Percentiles rank a stretch among this genome's conserved stretches.
These are phyloP conservation scores for Lepidium africanum DNA, from an alignment of 345 rosid species.

Conservation along the genomic window DNA sequence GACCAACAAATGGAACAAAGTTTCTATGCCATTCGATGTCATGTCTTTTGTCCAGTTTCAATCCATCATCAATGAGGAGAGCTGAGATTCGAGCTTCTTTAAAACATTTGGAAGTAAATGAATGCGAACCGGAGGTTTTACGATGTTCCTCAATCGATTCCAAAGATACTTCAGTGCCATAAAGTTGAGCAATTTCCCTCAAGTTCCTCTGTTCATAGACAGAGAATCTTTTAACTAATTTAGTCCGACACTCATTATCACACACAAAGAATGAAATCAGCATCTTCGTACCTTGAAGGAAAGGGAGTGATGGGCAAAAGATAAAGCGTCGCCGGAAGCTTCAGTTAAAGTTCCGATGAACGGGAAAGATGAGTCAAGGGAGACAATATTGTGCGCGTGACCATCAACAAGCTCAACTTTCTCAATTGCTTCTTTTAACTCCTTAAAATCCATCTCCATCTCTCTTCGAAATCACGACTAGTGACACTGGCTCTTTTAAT, in stretches of 20 bases:
- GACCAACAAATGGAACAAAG: slow-evolving; percentile 64
- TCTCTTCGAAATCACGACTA: not conserved
- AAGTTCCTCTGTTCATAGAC: slow-evolving; percentile 52
- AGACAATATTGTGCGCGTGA: slow-evolving; percentile 77
- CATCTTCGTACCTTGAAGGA: slow-evolving; percentile 58
- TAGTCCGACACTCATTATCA: not conserved
- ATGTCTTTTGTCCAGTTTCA: slow-evolving; percentile 65
- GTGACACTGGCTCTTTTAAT: not conserved
- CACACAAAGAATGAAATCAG: not conserved
- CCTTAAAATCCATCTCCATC: slow-evolving; percentile 43
- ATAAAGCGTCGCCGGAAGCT: slow-evolving; percentile 68
- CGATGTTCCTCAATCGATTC: slow-evolving; percentile 66
- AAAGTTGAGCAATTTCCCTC: slow-evolving; percentile 65
- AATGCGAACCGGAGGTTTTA: slow-evolving; percentile 41
- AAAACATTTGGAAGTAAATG: slow-evolving; percentile 57
- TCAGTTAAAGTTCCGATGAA: slow-evolving; percentile 65
- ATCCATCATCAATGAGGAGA: slow-evolving; percentile 83
- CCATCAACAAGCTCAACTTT: slow-evolving; percentile 54
- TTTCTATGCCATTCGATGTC: slow-evolving; percentile 62
- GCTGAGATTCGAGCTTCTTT: slow-evolving; percentile 68
- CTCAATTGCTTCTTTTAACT: slow-evolving; percentile 53
- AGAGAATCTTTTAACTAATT: not conserved
- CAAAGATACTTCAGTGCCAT: slow-evolving; percentile 56
- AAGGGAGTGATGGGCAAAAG: slow-evolving; percentile 59
- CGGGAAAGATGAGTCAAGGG: slow-evolving; percentile 64